Percentiles rank a stretch among this genome's conserved stretches.
These are phyloP conservation scores for Fragilaria crotonensis DNA, from an alignment of 108 stramenopile species.

Conservation along the genomic window DNA sequence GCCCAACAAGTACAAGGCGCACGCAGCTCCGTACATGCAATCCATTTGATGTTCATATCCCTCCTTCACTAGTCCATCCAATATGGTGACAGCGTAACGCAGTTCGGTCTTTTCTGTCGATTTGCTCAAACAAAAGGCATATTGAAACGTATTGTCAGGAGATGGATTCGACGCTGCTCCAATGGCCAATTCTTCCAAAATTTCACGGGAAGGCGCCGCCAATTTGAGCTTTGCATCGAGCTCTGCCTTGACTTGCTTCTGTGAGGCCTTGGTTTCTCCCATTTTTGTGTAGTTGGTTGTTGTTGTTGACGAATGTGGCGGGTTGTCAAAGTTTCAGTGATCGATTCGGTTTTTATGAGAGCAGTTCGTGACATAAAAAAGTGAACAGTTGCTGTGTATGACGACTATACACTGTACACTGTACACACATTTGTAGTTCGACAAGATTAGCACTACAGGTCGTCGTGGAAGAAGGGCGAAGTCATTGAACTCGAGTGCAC, in stretches of 20 bases:
- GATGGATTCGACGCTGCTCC: conserved; percentile 50
- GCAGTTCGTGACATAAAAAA: too few species aligned
- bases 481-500: too few species aligned
- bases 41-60: conserved; percentile 79
- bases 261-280: conserved; percentile 62
- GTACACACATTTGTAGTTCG: too few species aligned
- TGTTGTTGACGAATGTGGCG: too few species aligned
- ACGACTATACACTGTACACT: too few species aligned
- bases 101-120: conserved; percentile 48
- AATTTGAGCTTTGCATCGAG: conserved; percentile 66
- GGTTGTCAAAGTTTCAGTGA: too few species aligned
- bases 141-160: conserved; percentile 75
- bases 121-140: conserved; percentile 76
- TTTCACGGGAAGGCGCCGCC: conserved; percentile 44
- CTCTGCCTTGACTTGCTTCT: conserved; percentile 38
- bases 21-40: conserved; percentile 75
- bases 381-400: too few species aligned
- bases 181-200: conserved; percentile 74
- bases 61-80: conserved; percentile 69
- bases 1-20: conserved; percentile 71
- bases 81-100: conserved; percentile 61
- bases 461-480: too few species aligned
- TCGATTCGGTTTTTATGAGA: too few species aligned
- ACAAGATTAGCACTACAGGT: too few species aligned
- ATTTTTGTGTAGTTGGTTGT: too few species aligned